phyloP scores from a whole-genome alignment of 352 stramenopile species.

The Globisporangium barbulae region DNA sequence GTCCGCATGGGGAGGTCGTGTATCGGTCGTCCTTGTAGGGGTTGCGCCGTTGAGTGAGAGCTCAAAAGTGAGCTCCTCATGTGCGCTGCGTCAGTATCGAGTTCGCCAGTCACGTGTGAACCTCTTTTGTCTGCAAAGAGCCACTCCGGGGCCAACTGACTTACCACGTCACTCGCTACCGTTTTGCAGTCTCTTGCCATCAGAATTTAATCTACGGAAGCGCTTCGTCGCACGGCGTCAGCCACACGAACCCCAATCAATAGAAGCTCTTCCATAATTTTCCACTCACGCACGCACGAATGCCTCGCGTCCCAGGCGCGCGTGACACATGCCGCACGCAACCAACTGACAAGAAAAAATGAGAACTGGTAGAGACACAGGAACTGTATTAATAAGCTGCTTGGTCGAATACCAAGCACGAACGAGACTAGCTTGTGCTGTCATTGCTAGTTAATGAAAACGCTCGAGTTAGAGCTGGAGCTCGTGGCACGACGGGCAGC shows the following conservation, averaged over 20 bases:
- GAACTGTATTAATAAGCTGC: too few relatives aligned
- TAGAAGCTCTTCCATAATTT: background rate
- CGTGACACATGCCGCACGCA: background rate
- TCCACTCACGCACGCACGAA: background rate
- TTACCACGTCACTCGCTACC: background rate
- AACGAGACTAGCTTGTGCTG: too few relatives aligned
- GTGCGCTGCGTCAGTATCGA: too few relatives aligned
- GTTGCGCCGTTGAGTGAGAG: background rate
- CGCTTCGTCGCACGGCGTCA: background rate
- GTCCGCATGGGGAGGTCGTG: background rate
- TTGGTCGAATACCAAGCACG: too few relatives aligned
- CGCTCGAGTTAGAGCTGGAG: background rate
- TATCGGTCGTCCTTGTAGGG: background rate
- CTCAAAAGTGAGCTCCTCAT: background rate
- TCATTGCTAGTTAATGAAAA: background rate
- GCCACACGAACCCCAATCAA: background rate
- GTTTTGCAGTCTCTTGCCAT: background rate
- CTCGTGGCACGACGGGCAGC: slow-evolving; percentile 19
- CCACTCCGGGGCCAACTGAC: background rate
- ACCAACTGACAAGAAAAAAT: background rate
- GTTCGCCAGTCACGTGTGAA: background rate
- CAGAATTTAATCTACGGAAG: background rate
- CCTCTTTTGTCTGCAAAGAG: background rate
- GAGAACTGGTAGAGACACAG: too few relatives aligned
- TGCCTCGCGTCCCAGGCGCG: background rate